A percentile compares a stretch with the other conserved stretches of the same genome.
Evolutionary conservation across 2,329 filamentous ascomycete species (phyloP).

Genomic region (Diplodia intermedia): DNA sequence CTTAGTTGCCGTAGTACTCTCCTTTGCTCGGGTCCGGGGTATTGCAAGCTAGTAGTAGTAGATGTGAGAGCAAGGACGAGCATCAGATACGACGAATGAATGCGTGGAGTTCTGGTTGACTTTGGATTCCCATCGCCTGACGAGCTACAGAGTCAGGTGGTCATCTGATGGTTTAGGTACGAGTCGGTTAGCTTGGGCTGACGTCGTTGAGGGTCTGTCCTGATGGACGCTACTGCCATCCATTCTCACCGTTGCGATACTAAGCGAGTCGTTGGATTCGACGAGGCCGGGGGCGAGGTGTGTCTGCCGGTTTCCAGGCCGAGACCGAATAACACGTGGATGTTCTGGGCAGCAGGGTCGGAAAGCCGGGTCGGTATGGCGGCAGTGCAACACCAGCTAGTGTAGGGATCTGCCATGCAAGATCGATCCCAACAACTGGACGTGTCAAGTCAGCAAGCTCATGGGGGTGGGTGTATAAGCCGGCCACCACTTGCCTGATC

Average conservation of each 20-base stretch:
- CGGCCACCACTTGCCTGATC: background rate
- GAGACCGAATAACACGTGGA: too few relatives aligned
- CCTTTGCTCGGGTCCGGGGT: constrained; percentile 7
- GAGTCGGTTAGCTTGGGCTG: too few relatives aligned
- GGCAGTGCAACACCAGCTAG: background rate
- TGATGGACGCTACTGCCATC: too few relatives aligned
- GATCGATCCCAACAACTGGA: constrained; percentile 25
- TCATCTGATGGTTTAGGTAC: too few relatives aligned
- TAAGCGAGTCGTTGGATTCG: too few relatives aligned
- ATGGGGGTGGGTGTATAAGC: too few relatives aligned
- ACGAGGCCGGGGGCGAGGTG: too few relatives aligned
- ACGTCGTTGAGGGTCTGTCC: too few relatives aligned
- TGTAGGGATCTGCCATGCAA: constrained; percentile 14
- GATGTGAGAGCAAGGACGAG: constrained; percentile 20
- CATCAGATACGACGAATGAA: constrained; percentile 25
- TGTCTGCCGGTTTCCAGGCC: too few relatives aligned
- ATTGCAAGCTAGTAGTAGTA: background rate
- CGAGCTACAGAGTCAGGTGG: background rate
- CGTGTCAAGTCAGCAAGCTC: too few relatives aligned
- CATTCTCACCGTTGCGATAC: too few relatives aligned
- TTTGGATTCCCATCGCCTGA: background rate
- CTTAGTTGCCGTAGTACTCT: constrained; percentile 18
- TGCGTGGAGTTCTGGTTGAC: constrained; percentile 17
- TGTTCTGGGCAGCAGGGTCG: background rate
- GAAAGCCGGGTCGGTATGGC: background rate